phyloP scores from a whole-genome alignment of 768 basidiomycete species.

The Pulveroboletus frians region DNA sequence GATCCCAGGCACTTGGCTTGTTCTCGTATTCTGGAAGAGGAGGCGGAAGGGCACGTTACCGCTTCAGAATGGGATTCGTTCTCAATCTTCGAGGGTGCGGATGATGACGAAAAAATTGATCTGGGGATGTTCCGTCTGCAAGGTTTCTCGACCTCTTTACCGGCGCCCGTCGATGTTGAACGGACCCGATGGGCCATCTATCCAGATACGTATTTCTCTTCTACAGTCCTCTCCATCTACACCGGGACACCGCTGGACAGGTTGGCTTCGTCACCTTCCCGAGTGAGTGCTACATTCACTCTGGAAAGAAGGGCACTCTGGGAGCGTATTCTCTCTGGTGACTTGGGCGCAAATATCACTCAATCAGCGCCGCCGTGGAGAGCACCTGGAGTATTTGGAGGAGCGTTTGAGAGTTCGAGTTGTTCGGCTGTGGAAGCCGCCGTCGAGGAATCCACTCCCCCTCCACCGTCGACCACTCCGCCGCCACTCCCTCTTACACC shows the following conservation, averaged over 20 bases:
- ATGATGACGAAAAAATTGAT: constrained; percentile 35
- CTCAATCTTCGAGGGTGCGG: constrained; percentile 35
- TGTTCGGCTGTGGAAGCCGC: not conserved
- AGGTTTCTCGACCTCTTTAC: constrained; percentile 3
- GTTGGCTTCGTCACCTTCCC: constrained; percentile 21
- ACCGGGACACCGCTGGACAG: constrained; percentile 34
- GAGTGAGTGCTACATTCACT: constrained; percentile 31
- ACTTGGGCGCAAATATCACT: not conserved
- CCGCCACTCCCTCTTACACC: constrained; percentile 30
- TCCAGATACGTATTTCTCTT: constrained; percentile 56
- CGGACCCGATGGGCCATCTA: constrained; percentile 57
- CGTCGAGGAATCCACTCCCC: constrained; percentile 24
- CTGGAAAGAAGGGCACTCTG: constrained; percentile 38
- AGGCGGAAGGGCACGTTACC: not conserved
- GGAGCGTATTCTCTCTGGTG: constrained; percentile 32
- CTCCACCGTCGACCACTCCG: constrained; percentile 31
- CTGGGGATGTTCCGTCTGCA: constrained; percentile 5
- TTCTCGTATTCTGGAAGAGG: constrained; percentile 42
- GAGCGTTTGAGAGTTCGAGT: constrained; percentile 10
- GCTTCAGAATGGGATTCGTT: constrained; percentile 23
- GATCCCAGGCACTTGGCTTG: constrained; percentile 53
- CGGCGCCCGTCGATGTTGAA: not conserved
- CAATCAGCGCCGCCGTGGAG: constrained; percentile 20
- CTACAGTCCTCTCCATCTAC: constrained; percentile 49
- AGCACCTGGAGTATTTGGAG: constrained; percentile 12